Percentiles rank a stretch among this genome's conserved stretches.
Evolutionary conservation across 352 stramenopile species (phyloP).

Genomic region (Phytopythium kandeliae): DNA sequence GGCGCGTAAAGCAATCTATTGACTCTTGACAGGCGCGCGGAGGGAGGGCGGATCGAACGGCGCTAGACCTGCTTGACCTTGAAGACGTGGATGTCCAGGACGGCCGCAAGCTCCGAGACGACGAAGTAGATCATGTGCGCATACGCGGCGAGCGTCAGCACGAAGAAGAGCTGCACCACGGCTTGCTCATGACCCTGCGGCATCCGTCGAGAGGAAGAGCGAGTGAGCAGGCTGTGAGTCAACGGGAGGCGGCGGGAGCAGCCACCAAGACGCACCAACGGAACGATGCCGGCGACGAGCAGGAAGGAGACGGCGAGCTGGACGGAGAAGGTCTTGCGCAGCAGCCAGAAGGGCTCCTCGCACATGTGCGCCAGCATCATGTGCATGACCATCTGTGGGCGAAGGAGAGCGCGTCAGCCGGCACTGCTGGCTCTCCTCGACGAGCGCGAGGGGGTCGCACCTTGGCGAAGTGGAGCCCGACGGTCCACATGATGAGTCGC

Average conservation of each 20-base stretch:
- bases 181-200: constrained; percentile 54
- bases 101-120: constrained; percentile 60
- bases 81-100: constrained; percentile 80
- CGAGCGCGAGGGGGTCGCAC: too few relatives aligned
- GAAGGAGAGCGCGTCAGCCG: not conserved
- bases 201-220: too few relatives aligned
- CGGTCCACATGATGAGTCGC: constrained; percentile 82
- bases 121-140: constrained; percentile 84
- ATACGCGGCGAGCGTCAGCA: constrained; percentile 63
- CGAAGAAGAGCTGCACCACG: constrained; percentile 73
- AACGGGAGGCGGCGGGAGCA: too few relatives aligned
- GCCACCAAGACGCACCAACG: constrained; percentile 36
- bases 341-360: constrained; percentile 79
- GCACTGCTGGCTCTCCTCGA: too few relatives aligned
- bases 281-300: constrained; percentile 65
- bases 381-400: constrained; percentile 82
- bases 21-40: not conserved
- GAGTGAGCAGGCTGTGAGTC: too few relatives aligned
- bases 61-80: constrained; percentile 56
- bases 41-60: too few relatives aligned
- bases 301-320: constrained; percentile 57
- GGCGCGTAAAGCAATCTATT: not conserved
- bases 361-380: constrained; percentile 88
- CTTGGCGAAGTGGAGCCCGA: constrained; percentile 79
- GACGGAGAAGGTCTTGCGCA: constrained; percentile 78